A percentile compares a stretch with the other conserved stretches of the same genome.
phyloP scores from a whole-genome alignment of 2,329 filamentous ascomycete genomes.

The Penicillium rolfsii region DNA sequence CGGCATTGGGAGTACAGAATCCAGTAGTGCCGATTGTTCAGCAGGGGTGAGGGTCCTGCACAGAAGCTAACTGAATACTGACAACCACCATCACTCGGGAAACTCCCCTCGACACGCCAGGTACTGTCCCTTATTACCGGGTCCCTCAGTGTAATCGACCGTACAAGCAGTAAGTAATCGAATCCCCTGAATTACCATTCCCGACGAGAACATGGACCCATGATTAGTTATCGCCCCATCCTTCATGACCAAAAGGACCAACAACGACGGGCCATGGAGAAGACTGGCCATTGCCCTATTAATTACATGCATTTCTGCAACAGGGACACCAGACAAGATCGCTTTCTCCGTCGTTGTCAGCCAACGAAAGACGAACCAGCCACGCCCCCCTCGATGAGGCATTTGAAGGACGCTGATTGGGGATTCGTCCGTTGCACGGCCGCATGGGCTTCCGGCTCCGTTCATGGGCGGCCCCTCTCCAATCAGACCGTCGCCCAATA shows the following conservation, averaged over 20 bases:
- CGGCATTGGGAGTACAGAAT: not conserved
- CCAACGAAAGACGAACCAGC: not conserved
- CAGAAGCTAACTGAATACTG: not conserved
- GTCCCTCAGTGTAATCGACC: not conserved
- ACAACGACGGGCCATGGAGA: not conserved
- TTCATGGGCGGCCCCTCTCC: slow-evolving; percentile 16
- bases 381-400: not conserved
- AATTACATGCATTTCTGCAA: not conserved
- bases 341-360: not conserved
- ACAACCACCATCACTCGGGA: not conserved
- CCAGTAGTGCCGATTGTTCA: not conserved
- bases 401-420: slow-evolving; percentile 11
- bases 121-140: not conserved
- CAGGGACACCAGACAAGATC: not conserved
- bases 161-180: not conserved
- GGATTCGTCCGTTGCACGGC: slow-evolving; percentile 16
- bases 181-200: not conserved
- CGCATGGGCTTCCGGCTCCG: slow-evolving; percentile 11
- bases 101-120: not conserved
- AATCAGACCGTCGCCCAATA: slow-evolving; percentile 7
- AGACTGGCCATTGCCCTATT: not conserved
- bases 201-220: too few relatives aligned
- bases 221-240: not conserved
- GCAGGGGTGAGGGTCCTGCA: slow-evolving; percentile 1
- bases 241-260: not conserved